These are phyloP conservation scores for Xylariomycetidae sp. DNA, from an alignment of 2,329 filamentous ascomycete species.

Conservation along the genomic window DNA sequence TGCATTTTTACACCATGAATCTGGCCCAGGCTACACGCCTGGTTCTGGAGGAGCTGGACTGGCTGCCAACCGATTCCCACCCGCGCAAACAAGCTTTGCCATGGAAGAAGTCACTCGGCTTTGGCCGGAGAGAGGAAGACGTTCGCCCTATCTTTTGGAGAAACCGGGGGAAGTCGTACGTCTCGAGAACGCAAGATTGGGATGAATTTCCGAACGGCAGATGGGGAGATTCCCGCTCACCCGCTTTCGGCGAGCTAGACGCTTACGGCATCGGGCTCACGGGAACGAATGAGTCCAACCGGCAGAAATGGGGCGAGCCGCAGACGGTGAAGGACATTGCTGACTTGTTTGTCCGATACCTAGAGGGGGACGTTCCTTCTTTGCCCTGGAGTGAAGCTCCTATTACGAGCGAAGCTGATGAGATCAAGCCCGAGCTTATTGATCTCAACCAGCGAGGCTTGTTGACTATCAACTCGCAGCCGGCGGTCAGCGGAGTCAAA, in stretches of 20 bases:
- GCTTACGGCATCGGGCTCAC: constrained; percentile 90
- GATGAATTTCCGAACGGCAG: constrained; percentile 98
- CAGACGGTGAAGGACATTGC: constrained; percentile 73
- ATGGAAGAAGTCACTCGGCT: constrained; percentile 89
- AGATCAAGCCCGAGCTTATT: constrained; percentile 71
- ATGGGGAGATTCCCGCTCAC: constrained; percentile 95
- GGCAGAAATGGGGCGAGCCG: constrained; percentile 89
- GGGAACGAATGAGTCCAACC: constrained; percentile 92
- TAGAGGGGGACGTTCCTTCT: constrained; percentile 72
- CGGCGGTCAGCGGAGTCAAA: constrained; percentile 84
- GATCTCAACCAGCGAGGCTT: constrained; percentile 80
- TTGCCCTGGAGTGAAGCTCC: constrained; percentile 92
- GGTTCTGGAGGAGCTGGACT: constrained; percentile 82
- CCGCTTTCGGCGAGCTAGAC: constrained; percentile 92
- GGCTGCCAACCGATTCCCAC: constrained; percentile 70
- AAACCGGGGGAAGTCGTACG: constrained; percentile 92
- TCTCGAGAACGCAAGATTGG: constrained; percentile 95
- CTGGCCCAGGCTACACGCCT: constrained; percentile 88
- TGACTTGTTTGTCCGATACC: constrained; percentile 76
- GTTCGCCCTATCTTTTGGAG: constrained; percentile 98
- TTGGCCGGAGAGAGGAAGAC: constrained; percentile 86
- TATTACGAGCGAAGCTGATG: constrained; percentile 74
- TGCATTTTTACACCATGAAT: constrained; percentile 99
- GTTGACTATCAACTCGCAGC: constrained; percentile 95
- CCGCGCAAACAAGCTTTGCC: constrained; percentile 86